phyloP scores from a whole-genome alignment of 495 filamentous ascomycete species.

The Aspergillus saccharolyticus region DNA sequence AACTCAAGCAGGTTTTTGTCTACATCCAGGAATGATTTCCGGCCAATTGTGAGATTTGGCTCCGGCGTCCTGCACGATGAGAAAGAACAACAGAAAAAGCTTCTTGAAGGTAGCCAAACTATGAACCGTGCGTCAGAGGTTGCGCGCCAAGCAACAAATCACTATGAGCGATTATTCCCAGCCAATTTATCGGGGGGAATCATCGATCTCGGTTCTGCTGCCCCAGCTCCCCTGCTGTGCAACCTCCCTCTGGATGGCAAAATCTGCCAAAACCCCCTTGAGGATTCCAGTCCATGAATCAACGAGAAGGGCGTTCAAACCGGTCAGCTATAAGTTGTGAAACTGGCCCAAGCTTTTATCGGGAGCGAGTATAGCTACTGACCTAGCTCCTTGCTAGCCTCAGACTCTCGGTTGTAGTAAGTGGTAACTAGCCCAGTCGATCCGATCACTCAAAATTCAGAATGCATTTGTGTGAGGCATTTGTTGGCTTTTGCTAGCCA shows the following conservation, averaged over 20 bases:
- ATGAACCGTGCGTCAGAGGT: constrained; percentile 6
- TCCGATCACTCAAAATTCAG: neutral
- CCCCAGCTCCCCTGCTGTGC: neutral
- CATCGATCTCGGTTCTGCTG: neutral
- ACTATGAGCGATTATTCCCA: constrained; percentile 5
- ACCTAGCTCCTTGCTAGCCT: no score
- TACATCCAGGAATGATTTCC: neutral
- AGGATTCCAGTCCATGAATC: no score
- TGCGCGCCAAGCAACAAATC: neutral
- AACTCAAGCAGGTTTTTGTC: neutral
- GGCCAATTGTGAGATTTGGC: neutral
- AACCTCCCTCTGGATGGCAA: neutral
- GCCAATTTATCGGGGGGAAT: neutral
- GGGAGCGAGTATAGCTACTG: neutral
- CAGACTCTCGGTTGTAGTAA: neutral
- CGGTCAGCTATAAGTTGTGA: neutral
- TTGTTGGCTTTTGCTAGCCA: constrained; percentile 4
- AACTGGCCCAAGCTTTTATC: neutral
- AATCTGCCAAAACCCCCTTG: neutral
- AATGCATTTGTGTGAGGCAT: constrained; percentile 3
- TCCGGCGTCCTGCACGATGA: neutral
- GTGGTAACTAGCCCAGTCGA: neutral
- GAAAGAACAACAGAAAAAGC: neutral
- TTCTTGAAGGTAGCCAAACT: neutral
- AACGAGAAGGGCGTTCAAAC: neutral